Conservation (phyloP, 352 stramenopile genomes). For the Phytophthora uliginosa region DNA sequence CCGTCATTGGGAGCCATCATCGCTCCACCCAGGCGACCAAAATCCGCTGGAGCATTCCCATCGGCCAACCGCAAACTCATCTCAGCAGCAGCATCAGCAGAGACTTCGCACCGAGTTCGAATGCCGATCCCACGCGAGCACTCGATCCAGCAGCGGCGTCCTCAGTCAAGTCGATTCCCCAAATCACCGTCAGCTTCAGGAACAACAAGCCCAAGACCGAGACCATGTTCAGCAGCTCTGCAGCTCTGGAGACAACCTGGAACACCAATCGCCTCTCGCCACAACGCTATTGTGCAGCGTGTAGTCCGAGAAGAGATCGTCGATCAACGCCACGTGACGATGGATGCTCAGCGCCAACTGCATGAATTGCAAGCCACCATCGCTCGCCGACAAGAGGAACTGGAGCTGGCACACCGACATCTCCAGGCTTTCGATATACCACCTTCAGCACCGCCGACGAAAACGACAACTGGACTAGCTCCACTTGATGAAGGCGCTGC, state of each 20-base stretch:
- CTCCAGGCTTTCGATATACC: conserved; percentile 38
- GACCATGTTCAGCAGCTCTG: conserved; percentile 21
- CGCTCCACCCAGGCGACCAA: conserved; percentile 27
- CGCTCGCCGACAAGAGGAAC: conserved; percentile 44
- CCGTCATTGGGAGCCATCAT: conserved; percentile 6
- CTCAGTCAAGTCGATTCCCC: conserved; percentile 25
- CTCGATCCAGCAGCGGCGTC: conserved; percentile 13
- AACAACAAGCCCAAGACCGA: conserved; percentile 19
- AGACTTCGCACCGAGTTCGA: conserved; percentile 6
- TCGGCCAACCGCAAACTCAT: conserved; percentile 42
- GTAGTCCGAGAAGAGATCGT: conserved; percentile 72
- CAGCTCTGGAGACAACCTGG: conserved; percentile 36
- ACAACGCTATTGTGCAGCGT: conserved; percentile 39
- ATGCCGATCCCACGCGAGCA: conserved; percentile 2
- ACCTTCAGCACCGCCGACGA: conserved; percentile 1
- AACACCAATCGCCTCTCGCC: conserved; percentile 7
- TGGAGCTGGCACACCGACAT: conserved; percentile 49
- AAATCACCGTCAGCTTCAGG: conserved; percentile 8
- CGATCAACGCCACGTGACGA: conserved; percentile 56
- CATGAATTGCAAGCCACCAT: conserved; percentile 52
- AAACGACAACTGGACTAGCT: conserved; percentile 9
- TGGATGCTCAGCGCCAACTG: conserved; percentile 53
- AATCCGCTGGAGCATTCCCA: conserved; percentile 34
- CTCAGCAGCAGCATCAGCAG: background rate
- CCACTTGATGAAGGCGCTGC: conserved; percentile 1